These are phyloP conservation scores for Hygrophila difformis DNA, from an alignment of 257 asterid species.

Conservation along the genomic window DNA sequence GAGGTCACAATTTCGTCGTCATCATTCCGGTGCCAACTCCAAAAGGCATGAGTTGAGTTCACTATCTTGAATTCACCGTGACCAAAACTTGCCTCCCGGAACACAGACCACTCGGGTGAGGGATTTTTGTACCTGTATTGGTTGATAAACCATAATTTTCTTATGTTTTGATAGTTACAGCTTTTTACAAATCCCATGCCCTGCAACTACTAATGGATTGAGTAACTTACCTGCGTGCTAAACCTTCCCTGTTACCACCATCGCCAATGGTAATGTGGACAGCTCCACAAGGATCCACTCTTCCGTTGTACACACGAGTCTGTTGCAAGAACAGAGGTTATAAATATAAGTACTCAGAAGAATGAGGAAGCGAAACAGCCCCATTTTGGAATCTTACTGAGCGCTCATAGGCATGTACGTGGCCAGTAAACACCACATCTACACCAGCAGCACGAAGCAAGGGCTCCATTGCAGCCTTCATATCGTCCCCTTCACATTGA, in stretches of 20 bases:
- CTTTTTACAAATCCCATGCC: no score
- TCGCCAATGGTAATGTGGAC: conserved; percentile 91
- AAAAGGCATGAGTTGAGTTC: conserved; percentile 50
- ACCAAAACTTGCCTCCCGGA: conserved; percentile 95
- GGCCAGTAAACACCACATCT: conserved; percentile 70
- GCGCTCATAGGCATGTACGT: conserved; percentile 97
- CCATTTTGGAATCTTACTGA: conserved; percentile 35
- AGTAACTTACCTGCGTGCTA: conserved; percentile 61
- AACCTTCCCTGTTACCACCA: conserved; percentile 93
- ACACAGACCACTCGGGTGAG: conserved; percentile 73
- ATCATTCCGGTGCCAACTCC: conserved; percentile 95
- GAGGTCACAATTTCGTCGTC: conserved; percentile 8
- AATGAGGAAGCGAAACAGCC: not conserved
- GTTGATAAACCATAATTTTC: no score
- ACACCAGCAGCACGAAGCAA: conserved; percentile 66
- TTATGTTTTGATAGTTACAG: no score
- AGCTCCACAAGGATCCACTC: conserved; percentile 62
- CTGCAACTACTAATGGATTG: no score
- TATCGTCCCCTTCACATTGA: conserved; percentile 77
- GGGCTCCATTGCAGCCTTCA: conserved; percentile 83
- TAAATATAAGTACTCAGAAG: conserved; percentile 3
- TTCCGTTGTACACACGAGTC: conserved; percentile 56
- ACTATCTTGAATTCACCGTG: conserved; percentile 38
- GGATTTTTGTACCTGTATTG: conserved; percentile 41
- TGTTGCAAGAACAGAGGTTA: conserved; percentile 22